Conservation (phyloP, 768 basidiomycete species). For the Leccinellum albellum region DNA sequence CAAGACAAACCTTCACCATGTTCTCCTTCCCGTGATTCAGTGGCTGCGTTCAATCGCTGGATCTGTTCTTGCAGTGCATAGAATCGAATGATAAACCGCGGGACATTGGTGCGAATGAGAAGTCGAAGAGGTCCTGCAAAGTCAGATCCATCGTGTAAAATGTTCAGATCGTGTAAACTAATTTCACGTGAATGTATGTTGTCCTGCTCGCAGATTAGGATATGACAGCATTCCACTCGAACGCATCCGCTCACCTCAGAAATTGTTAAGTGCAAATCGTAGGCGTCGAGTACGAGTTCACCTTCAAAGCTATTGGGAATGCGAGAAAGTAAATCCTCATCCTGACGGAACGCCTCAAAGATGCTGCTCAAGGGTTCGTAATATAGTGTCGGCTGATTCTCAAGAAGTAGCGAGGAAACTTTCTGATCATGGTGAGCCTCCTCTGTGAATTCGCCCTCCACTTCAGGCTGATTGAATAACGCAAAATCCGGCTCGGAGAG, state of each 20-base stretch:
- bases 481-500: constrained; percentile 41
- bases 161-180: constrained; percentile 68
- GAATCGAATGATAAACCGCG: constrained; percentile 68
- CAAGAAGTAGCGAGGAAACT: constrained; percentile 47
- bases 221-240: not conserved
- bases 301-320: constrained; percentile 48
- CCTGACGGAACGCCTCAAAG: constrained; percentile 69
- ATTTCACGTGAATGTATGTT: constrained; percentile 66
- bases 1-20: constrained; percentile 18
- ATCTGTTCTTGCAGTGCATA: constrained; percentile 60
- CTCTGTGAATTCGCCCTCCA: constrained; percentile 20
- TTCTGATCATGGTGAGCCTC: constrained; percentile 15
- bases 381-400: constrained; percentile 64
- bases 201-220: constrained; percentile 44
- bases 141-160: constrained; percentile 63
- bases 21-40: constrained; percentile 15
- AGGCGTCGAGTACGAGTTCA: constrained; percentile 69
- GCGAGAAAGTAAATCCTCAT: constrained; percentile 44
- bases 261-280: constrained; percentile 59
- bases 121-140: constrained; percentile 62
- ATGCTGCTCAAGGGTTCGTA: constrained; percentile 70
- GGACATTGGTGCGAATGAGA: constrained; percentile 42
- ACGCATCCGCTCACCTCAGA: constrained; percentile 51
- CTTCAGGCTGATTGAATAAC: constrained; percentile 54
- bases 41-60: constrained; percentile 31